Evolutionary conservation across 257 asterid genomes (phyloP).

Genomic region (Avicennia marina): DNA sequence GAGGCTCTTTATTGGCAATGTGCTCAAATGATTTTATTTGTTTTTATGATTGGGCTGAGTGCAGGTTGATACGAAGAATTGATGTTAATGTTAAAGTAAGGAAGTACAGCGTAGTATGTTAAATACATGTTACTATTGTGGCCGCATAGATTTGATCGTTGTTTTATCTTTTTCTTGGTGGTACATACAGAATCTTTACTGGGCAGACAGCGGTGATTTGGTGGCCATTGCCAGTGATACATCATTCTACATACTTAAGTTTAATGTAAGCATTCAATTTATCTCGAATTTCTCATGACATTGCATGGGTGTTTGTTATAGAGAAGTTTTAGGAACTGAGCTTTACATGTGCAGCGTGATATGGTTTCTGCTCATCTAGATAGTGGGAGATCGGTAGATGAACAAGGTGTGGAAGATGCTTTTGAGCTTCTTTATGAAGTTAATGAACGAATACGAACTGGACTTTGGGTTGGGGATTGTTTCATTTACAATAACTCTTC

Average conservation of each 20-base stretch:
- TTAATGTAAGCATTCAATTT: constrained; percentile 44
- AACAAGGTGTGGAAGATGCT: constrained; percentile 97
- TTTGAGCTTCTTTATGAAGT: constrained; percentile 93
- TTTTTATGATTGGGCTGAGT: constrained; percentile 94
- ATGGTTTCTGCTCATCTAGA: constrained; percentile 89
- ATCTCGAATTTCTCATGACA: constrained; percentile 3
- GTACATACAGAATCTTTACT: constrained; percentile 73
- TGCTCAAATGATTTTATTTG: constrained; percentile 96
- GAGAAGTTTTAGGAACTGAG: constrained; percentile 6
- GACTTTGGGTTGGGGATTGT: constrained; percentile 99
- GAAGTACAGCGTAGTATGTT: neutral
- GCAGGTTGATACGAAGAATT: constrained; percentile 89
- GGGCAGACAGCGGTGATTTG: constrained; percentile 97
- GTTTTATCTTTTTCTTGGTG: constrained; percentile 18
- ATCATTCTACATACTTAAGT: constrained; percentile 81
- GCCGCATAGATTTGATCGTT: constrained; percentile 10
- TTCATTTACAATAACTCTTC: constrained; percentile 93
- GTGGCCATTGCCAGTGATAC: constrained; percentile 82
- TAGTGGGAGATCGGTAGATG: constrained; percentile 85
- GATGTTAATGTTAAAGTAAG: constrained; percentile 95
- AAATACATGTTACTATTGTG: constrained; percentile 11
- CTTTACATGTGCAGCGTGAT: constrained; percentile 64
- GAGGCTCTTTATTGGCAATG: constrained; percentile 87
- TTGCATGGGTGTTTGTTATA: neutral
- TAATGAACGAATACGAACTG: constrained; percentile 95